These are phyloP conservation scores for Pulveroboletus frians DNA, from an alignment of 768 basidiomycete genomes.

Conservation along the genomic window DNA sequence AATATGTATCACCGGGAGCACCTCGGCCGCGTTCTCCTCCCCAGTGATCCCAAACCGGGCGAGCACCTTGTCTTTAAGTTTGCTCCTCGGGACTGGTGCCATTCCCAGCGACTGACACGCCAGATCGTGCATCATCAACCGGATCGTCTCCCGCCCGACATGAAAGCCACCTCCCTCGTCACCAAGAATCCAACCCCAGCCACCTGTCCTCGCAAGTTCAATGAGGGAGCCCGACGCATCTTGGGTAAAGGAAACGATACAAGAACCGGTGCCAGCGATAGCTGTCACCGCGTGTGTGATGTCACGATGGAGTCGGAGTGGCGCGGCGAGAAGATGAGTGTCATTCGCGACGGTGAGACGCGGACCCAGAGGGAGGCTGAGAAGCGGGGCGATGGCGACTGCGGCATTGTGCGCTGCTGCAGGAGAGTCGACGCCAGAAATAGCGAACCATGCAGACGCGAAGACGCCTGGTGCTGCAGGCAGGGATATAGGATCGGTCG, in stretches of 20 bases:
- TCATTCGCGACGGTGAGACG: slow-evolving; percentile 70
- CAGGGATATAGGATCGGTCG: slow-evolving; percentile 33
- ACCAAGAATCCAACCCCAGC: slow-evolving; percentile 82
- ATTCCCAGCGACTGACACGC: slow-evolving; percentile 44
- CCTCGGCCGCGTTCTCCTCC: slow-evolving; percentile 46
- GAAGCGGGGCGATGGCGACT: slow-evolving; percentile 47
- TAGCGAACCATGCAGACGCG: slow-evolving; percentile 74
- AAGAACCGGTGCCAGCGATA: slow-evolving; percentile 80
- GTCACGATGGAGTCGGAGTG: slow-evolving; percentile 57
- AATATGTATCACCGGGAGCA: slow-evolving; percentile 59
- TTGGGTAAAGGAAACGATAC: slow-evolving; percentile 60
- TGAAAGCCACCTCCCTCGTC: slow-evolving; percentile 82
- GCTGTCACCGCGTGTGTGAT: slow-evolving; percentile 61
- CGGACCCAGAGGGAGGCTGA: slow-evolving; percentile 52
- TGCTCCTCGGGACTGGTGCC: slow-evolving; percentile 14
- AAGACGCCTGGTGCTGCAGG: slow-evolving; percentile 42
- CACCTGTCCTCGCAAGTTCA: slow-evolving; percentile 67
- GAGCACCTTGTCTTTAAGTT: slow-evolving; percentile 46
- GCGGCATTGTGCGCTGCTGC: slow-evolving; percentile 55
- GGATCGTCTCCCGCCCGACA: slow-evolving; percentile 71
- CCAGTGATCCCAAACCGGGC: slow-evolving; percentile 50
- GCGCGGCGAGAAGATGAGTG: slow-evolving; percentile 78
- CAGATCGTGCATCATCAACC: slow-evolving; percentile 55
- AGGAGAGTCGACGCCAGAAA: slow-evolving; percentile 77
- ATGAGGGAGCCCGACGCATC: slow-evolving; percentile 37